Evolutionary conservation across 805 yeast genomes (phyloP).

Genomic region (Torulaspora indica): DNA sequence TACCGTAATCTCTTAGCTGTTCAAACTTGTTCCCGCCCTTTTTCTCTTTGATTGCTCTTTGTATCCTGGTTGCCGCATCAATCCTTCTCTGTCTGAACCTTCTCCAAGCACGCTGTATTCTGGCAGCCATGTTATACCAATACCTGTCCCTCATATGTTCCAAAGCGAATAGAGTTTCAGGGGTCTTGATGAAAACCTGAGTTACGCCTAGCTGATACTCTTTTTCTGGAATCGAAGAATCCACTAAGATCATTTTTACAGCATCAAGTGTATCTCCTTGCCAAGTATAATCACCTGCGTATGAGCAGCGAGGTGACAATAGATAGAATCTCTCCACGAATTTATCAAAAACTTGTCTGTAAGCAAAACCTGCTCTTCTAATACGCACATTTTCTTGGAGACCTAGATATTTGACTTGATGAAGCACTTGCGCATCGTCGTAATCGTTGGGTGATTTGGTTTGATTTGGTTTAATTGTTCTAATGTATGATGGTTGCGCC

Average conservation of each 20-base stretch:
- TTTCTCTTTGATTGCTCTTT: conserved; percentile 75
- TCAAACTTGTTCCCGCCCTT: conserved; percentile 78
- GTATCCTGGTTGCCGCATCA: conserved; percentile 79
- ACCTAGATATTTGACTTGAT: conserved; percentile 93
- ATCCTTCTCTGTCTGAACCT: conserved; percentile 71
- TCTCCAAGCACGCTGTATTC: conserved; percentile 97
- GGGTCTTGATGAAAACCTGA: conserved; percentile 91
- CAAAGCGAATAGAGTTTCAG: conserved; percentile 90
- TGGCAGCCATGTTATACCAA: conserved; percentile 97
- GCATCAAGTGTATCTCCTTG: conserved; percentile 55
- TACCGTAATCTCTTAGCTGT: conserved; percentile 81
- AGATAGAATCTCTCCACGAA: conserved; percentile 92
- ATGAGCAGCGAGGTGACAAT: conserved; percentile 82
- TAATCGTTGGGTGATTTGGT: conserved; percentile 86
- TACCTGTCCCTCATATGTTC: conserved; percentile 95
- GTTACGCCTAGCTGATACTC: conserved; percentile 92
- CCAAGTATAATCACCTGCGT: conserved; percentile 79
- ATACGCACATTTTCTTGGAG: conserved; percentile 94
- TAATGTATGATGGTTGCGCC: conserved; percentile 92
- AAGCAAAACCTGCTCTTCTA: conserved; percentile 98
- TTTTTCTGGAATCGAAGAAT: conserved; percentile 63
- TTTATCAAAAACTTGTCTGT: conserved; percentile 92
- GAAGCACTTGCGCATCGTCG: conserved; percentile 83
- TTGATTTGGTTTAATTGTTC: conserved; percentile 97
- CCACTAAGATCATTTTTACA: conserved; percentile 47